Conservation (phyloP, 805 yeast genomes). For the Saccharomycopsis sp. region DNA sequence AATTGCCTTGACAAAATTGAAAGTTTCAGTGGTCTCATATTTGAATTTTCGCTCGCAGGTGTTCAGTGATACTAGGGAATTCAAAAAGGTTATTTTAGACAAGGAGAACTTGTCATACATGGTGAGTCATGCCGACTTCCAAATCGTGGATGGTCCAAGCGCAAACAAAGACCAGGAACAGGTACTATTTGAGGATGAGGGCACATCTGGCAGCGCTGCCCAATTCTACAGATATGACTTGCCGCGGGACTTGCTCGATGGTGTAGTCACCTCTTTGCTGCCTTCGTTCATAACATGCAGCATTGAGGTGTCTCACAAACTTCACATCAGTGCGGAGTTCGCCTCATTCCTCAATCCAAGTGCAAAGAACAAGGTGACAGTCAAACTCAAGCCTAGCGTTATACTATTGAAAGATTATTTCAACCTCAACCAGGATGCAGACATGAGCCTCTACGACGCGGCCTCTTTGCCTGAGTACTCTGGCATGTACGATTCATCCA, state of each 20-base stretch:
- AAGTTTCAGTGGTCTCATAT: constrained; percentile 11
- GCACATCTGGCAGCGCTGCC: background rate
- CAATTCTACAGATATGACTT: constrained; percentile 11
- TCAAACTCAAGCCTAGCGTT: constrained; percentile 12
- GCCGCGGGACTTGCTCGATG: constrained; percentile 7
- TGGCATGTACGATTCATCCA: background rate
- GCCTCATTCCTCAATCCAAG: constrained; percentile 1
- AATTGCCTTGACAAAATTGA: constrained; percentile 9
- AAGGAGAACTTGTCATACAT: constrained; percentile 6
- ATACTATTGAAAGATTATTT: constrained; percentile 15
- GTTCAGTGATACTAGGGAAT: constrained; percentile 9
- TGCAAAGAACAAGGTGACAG: constrained; percentile 9
- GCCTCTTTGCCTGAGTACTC: background rate
- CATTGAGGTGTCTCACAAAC: constrained; percentile 14
- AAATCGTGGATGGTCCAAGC: background rate
- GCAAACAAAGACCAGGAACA: background rate
- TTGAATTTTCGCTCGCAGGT: constrained; percentile 16
- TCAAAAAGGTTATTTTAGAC: constrained; percentile 10
- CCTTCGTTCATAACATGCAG: constrained; percentile 18
- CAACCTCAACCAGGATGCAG: background rate
- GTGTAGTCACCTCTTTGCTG: constrained; percentile 7
- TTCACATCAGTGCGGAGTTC: constrained; percentile 16
- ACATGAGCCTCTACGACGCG: too few species aligned
- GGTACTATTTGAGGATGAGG: background rate
- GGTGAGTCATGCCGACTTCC: constrained; percentile 15